Evolutionary conservation across 1,284 basidiomycete genomes (phyloP).

Genomic region (Golubevia sp.): DNA sequence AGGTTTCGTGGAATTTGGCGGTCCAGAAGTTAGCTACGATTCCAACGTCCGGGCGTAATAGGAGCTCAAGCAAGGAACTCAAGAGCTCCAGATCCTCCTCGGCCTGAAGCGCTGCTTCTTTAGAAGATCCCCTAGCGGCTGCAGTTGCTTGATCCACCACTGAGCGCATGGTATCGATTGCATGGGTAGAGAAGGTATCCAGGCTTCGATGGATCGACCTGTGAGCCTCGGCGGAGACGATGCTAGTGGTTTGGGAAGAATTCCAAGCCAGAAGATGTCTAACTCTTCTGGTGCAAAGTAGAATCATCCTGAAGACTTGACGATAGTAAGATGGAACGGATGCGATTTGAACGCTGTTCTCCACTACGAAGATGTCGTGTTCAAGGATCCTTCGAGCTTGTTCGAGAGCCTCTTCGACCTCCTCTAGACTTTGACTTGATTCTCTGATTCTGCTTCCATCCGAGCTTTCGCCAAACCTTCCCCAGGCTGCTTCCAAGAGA

Average conservation of each 20-base stretch:
- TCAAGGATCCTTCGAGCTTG: constrained; percentile 22
- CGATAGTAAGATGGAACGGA: constrained; percentile 28
- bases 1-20: constrained; percentile 27
- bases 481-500: constrained; percentile 36
- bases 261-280: constrained; percentile 13
- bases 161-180: constrained; percentile 27
- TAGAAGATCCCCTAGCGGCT: constrained; percentile 1
- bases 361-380: constrained; percentile 30
- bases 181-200: constrained; percentile 32
- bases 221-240: constrained; percentile 18
- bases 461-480: constrained; percentile 6
- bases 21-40: constrained; percentile 31
- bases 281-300: constrained; percentile 20
- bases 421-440: constrained; percentile 15
- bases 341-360: constrained; percentile 28
- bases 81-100: constrained; percentile 41
- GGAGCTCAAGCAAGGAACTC: constrained; percentile 32
- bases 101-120: constrained; percentile 10
- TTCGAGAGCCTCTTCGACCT: constrained; percentile 26
- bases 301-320: constrained; percentile 30
- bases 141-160: constrained; percentile 16
- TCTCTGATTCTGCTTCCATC: constrained; percentile 9
- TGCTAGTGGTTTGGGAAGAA: constrained; percentile 15
- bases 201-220: constrained; percentile 24
- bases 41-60: constrained; percentile 24